Conservation (phyloP, 148 eudicot genomes). For the Amaranthus cruentus region DNA sequence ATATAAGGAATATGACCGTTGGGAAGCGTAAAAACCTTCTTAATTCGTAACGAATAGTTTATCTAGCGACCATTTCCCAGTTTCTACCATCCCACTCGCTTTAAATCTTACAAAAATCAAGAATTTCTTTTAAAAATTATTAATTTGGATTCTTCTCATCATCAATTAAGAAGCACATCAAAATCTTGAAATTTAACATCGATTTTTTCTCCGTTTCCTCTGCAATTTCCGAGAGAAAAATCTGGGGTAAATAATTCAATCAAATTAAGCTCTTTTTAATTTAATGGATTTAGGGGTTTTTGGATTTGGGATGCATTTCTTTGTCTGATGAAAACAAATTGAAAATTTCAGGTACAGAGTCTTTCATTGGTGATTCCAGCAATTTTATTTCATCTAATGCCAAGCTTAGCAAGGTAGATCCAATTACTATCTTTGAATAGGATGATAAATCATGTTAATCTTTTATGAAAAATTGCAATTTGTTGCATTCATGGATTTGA, state of each 20-base stretch:
- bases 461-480: too few relatives aligned
- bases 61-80: neutral
- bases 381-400: conserved; percentile 31
- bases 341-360: conserved; percentile 19
- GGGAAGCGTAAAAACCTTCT: conserved; percentile 8
- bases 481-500: neutral
- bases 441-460: neutral
- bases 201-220: neutral
- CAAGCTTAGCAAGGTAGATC: conserved; percentile 44
- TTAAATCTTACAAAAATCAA: neutral
- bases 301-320: conserved; percentile 61
- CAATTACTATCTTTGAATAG: neutral
- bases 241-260: neutral
- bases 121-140: neutral
- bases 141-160: neutral
- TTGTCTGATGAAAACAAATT: conserved; percentile 33
- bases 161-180: neutral
- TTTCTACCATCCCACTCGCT: neutral
- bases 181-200: neutral
- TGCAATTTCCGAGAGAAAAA: neutral
- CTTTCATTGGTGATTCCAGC: conserved; percentile 1
- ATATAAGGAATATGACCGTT: conserved; percentile 36
- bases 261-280: neutral
- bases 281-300: conserved; percentile 64
- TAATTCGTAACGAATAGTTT: conserved; percentile 49